Evolutionary conservation across 1,284 basidiomycete genomes (phyloP).

Genomic region (Cryptococcus sp.): DNA sequence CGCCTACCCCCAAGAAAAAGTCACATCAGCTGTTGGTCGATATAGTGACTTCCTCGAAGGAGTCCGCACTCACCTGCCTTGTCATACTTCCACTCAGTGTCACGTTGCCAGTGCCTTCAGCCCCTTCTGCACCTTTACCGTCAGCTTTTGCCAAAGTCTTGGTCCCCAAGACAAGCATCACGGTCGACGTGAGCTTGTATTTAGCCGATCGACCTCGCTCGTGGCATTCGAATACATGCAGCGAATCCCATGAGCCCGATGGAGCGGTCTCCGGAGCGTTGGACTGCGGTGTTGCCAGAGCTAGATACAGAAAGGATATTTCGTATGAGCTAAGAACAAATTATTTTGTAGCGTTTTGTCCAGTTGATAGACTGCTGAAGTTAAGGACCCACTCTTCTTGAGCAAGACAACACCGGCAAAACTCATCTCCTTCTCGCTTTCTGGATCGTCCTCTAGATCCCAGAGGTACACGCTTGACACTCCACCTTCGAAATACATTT

Average conservation of each 20-base stretch:
- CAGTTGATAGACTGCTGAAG: not conserved
- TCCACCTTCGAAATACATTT: slow-evolving; percentile 98
- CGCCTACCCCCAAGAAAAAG: slow-evolving; percentile 56
- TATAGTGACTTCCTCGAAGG: too few species aligned
- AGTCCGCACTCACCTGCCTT: slow-evolving; percentile 66
- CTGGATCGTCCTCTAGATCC: slow-evolving; percentile 85
- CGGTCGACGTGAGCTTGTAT: slow-evolving; percentile 95
- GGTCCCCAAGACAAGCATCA: slow-evolving; percentile 91
- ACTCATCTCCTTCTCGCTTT: slow-evolving; percentile 43
- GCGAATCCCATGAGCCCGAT: slow-evolving; percentile 82
- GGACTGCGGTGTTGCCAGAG: slow-evolving; percentile 9
- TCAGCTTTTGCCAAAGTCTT: slow-evolving; percentile 53
- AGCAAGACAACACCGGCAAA: slow-evolving; percentile 96
- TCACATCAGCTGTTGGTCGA: too few species aligned
- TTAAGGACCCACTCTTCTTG: slow-evolving; percentile 77
- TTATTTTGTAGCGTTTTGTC: not conserved
- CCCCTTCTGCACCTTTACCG: slow-evolving; percentile 30
- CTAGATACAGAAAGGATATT: not conserved
- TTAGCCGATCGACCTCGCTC: slow-evolving; percentile 88
- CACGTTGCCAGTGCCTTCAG: slow-evolving; percentile 67
- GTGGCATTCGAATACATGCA: slow-evolving; percentile 93
- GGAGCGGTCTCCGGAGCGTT: slow-evolving; percentile 14
- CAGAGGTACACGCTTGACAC: slow-evolving; percentile 97
- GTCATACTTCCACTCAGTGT: slow-evolving; percentile 95
- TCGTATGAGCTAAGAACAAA: too few species aligned